Evolutionary conservation across 257 asterid species (phyloP).

Genomic region (Coffea canephora): DNA sequence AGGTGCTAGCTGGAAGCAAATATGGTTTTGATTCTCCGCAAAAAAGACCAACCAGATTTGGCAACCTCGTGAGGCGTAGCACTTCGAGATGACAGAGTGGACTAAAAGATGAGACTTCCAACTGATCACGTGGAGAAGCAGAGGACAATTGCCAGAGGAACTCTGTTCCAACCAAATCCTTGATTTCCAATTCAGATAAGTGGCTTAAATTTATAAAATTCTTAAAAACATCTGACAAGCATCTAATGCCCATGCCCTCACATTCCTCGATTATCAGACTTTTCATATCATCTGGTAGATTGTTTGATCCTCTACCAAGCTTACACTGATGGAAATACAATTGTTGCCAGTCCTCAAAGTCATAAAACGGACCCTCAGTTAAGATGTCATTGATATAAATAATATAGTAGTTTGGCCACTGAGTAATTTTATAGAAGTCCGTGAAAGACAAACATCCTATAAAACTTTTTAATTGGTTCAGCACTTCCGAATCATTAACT

Average conservation of each 20-base stretch:
- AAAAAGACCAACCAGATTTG: slow-evolving; percentile 18
- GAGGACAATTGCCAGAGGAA: not conserved
- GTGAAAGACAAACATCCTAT: not conserved
- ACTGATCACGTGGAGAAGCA: not conserved
- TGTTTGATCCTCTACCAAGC: too few relatives aligned
- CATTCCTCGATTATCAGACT: too few relatives aligned
- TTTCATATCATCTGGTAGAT: too few relatives aligned
- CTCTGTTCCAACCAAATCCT: not conserved
- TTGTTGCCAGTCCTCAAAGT: too few relatives aligned
- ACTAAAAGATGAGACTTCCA: not conserved
- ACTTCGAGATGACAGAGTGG: not conserved
- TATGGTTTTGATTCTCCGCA: not conserved
- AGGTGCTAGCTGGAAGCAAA: slow-evolving; percentile 14
- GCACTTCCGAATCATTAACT: not conserved
- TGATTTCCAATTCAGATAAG: not conserved
- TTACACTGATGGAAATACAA: too few relatives aligned
- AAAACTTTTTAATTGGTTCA: not conserved
- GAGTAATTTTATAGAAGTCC: not conserved
- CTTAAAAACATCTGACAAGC: too few relatives aligned
- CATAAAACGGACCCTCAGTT: too few relatives aligned
- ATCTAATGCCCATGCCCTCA: too few relatives aligned
- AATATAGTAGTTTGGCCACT: not conserved
- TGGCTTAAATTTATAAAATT: too few relatives aligned
- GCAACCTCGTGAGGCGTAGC: not conserved
- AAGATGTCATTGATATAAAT: too few relatives aligned